Conservation (phyloP, 352 stramenopile species). For the Peronospora farinosa region DNA sequence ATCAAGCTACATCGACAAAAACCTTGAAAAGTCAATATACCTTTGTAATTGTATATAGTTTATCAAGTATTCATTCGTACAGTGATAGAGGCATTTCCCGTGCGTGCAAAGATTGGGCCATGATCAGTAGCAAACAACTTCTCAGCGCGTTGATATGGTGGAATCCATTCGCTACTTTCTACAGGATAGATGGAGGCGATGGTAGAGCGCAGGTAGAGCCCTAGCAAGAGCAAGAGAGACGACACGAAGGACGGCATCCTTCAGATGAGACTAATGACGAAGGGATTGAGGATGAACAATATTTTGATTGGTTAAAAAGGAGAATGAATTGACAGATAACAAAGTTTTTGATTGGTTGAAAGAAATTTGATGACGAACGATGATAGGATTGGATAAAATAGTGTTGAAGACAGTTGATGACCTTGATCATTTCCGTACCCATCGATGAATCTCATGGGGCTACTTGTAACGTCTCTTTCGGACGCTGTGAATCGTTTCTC, state of each 20-base stretch:
- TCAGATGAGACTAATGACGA: not conserved
- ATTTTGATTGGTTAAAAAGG: no score
- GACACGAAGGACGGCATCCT: constrained; percentile 19
- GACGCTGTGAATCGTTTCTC: constrained; percentile 2
- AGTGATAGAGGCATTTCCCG: constrained; percentile 57
- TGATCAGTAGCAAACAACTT: constrained; percentile 80
- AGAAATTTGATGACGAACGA: not conserved
- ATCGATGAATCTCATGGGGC: constrained; percentile 5
- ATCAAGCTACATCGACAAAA: constrained; percentile 38
- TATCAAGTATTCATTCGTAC: constrained; percentile 20
- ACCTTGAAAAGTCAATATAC: not conserved
- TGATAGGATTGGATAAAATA: constrained; percentile 18
- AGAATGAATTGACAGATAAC: no score
- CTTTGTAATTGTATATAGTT: not conserved
- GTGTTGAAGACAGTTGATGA: constrained; percentile 37
- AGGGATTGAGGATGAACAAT: not conserved
- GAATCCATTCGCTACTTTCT: constrained; percentile 65
- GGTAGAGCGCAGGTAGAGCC: constrained; percentile 9
- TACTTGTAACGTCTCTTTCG: not conserved
- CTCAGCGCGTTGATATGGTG: constrained; percentile 76
- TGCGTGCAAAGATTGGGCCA: constrained; percentile 56
- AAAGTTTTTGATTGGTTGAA: not conserved
- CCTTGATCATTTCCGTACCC: constrained; percentile 17
- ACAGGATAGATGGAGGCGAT: constrained; percentile 65
- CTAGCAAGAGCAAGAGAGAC: constrained; percentile 14